Evolutionary conservation across 2,329 filamentous ascomycete genomes (phyloP).

Genomic region (Cladobotryum mycophilum): DNA sequence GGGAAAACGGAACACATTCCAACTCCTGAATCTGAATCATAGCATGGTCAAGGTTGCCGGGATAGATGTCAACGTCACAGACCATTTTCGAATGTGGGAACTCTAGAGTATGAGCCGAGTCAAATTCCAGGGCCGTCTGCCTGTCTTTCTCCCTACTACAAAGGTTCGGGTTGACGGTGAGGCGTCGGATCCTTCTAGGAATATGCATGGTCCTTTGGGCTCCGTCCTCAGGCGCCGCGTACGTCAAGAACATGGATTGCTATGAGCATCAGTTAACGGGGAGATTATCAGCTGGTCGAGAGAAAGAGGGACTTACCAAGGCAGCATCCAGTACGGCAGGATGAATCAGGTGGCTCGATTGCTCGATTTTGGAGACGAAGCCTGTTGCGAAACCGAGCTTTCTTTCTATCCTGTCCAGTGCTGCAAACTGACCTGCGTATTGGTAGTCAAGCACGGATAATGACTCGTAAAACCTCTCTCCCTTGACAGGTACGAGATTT

Average conservation of each 20-base stretch:
- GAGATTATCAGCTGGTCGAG: background rate
- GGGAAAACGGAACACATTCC: no score
- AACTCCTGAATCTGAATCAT: no score
- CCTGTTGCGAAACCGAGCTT: background rate
- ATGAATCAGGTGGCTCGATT: background rate
- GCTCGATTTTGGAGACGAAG: no score
- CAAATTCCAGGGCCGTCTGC: no score
- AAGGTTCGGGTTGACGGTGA: no score
- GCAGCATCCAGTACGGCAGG: background rate
- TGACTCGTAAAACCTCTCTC: background rate
- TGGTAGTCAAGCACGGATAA: background rate
- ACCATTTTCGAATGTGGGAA: background rate
- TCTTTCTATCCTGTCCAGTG: background rate
- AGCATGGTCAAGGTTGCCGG: no score
- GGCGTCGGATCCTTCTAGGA: no score
- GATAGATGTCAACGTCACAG: background rate
- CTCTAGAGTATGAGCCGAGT: no score
- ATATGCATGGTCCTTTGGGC: no score
- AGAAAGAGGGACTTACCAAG: background rate
- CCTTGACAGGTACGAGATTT: background rate
- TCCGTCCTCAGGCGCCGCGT: no score
- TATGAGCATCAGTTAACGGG: background rate
- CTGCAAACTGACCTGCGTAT: background rate
- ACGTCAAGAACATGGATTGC: no score
- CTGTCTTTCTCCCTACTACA: no score